Percentiles rank a stretch among this genome's conserved stretches.
phyloP scores from a whole-genome alignment of 306 rosid genomes.

The Styphnolobium japonicum region DNA sequence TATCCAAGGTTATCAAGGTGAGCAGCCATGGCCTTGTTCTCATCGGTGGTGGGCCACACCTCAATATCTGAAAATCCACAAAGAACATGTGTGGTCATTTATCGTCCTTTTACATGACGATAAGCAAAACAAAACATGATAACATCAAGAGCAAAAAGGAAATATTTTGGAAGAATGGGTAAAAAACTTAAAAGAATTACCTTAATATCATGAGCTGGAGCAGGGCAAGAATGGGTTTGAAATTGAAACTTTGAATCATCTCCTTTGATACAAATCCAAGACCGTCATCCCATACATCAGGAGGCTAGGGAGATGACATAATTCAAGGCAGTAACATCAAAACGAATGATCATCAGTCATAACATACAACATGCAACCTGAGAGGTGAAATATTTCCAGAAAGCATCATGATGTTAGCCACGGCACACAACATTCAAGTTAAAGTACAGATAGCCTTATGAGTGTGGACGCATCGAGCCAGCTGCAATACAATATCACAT shows the following conservation, averaged over 20 bases:
- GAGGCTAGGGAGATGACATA: constrained; percentile 63
- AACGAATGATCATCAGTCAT: not conserved
- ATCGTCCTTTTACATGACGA: not conserved
- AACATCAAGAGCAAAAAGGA: not conserved
- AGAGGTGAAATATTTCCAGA: not conserved
- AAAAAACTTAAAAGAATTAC: constrained; percentile 34
- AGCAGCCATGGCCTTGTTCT: constrained; percentile 93
- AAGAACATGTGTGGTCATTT: not conserved
- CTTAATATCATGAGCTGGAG: constrained; percentile 73
- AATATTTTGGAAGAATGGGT: not conserved
- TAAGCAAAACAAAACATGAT: not conserved
- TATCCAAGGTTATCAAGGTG: constrained; percentile 77
- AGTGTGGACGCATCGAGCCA: not conserved
- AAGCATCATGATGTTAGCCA: not conserved
- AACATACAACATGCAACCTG: constrained; percentile 34
- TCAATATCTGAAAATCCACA: constrained; percentile 56
- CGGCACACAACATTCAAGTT: not conserved
- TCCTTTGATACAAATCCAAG: constrained; percentile 87
- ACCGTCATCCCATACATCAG: constrained; percentile 90
- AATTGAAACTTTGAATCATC: too few species aligned
- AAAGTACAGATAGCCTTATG: not conserved
- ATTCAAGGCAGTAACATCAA: constrained; percentile 1
- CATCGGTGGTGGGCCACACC: constrained; percentile 99
- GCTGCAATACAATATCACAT: not conserved
- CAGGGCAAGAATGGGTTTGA: constrained; percentile 77